A percentile compares a stretch with the other conserved stretches of the same genome.
phyloP scores from a whole-genome alignment of 257 asterid genomes.

The Ilex asprella region DNA sequence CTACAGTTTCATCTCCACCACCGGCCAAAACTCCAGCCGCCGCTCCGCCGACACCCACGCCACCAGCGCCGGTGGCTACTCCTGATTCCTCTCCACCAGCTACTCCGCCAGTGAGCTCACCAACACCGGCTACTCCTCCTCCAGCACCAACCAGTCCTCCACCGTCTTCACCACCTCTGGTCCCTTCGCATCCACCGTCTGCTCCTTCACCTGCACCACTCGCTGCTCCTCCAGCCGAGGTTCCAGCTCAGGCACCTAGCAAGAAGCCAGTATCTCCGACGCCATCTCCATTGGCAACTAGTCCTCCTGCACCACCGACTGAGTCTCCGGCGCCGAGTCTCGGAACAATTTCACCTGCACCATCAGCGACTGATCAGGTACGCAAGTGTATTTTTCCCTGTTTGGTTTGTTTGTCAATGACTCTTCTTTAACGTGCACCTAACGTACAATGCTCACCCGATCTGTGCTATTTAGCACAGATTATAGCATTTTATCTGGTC shows the following conservation, averaged over 20 bases:
- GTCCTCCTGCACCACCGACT: conserved; percentile 64
- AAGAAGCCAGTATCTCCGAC: conserved; percentile 34
- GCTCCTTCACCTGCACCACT: conserved; percentile 51
- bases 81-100: conserved; percentile 21
- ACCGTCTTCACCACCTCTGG: conserved; percentile 37
- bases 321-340: conserved; percentile 59
- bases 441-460: neutral
- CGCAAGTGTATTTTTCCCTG: neutral
- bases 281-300: conserved; percentile 39
- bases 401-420: neutral
- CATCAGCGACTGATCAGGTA: conserved; percentile 67
- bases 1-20: too few relatives aligned
- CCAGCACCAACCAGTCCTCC: neutral
- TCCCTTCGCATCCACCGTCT: conserved; percentile 51
- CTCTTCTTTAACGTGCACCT: neutral
- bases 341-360: conserved; percentile 47
- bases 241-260: conserved; percentile 39
- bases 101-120: conserved; percentile 18
- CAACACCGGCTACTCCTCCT: neutral
- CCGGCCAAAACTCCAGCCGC: too few relatives aligned
- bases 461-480: neutral
- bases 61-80: conserved; percentile 15
- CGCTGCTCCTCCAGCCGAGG: conserved; percentile 28
- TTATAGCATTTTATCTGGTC: neutral
- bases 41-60: conserved; percentile 23